Base-by-base conservation (phyloP, 768 basidiomycete species). In the Russula griseocarnosa region DNA sequence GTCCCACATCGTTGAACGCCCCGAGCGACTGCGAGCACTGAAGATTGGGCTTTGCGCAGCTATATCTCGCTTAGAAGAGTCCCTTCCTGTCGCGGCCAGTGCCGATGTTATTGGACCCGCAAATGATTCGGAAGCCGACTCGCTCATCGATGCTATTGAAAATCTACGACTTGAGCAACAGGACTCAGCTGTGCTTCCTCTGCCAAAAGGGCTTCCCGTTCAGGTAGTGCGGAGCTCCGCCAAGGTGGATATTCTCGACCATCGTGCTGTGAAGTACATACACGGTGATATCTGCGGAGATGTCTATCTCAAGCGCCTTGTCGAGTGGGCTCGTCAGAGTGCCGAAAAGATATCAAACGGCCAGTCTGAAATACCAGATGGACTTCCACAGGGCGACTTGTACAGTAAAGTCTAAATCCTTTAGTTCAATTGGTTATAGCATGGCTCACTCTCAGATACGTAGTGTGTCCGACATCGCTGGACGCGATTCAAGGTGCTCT, bases 1-100 rank as follows among this genome's bases (percentile, higher is more conserved):
- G 0, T 91, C 90, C 1, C 78, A 79, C 51, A 86, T 97, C 58
- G 84, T 95, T n/a, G 96, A 98, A 72, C 82, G 92, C 11, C 95
- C 95, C 0, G 91, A 97, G 72, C 85, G 96, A 26, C 77, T 98
- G 30, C 83, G 87, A 55, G 94, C 94, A 0, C 84, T 98, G 55
- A 85, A 86, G 67, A 70, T 90, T 5, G 96, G 95, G 1, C 79
- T 97, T 9, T 82, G 93, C 3, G 88, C 89, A 8, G 91, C 88
- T 0, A 79, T 92, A 22, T 82, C 93, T 8, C 83, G 88, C 55
- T 75, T 94, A 5, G 88, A 91, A 68, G 66, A 71, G 57, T n/a
- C 57, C 20, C 49, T 66, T 40, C 52, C 58, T 24, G 14, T 49
- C 6, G 6, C 55, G 14, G 38, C 60, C 7, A 53, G n/a, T 20